phyloP scores from a whole-genome alignment of 1,284 basidiomycete species.

The Tilletia horrida region DNA sequence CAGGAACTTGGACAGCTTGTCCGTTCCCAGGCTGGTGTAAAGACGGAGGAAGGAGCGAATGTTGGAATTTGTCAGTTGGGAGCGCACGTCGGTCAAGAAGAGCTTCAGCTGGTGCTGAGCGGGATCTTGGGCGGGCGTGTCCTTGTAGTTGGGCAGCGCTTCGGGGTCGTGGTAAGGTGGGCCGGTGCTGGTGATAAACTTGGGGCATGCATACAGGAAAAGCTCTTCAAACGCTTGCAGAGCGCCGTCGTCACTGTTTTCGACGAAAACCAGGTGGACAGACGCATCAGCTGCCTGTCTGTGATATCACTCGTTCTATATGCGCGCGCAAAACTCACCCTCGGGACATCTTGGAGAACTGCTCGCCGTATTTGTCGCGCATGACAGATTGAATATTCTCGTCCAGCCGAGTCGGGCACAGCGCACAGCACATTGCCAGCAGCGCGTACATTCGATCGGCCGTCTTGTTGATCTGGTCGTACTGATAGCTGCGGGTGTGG shows the following conservation, averaged over 20 bases:
- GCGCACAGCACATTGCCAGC: conserved; percentile 84
- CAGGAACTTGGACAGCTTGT: conserved; percentile 85
- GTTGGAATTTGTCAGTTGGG: conserved; percentile 75
- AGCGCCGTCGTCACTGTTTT: conserved; percentile 60
- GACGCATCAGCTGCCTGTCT: neutral
- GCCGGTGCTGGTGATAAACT: conserved; percentile 84
- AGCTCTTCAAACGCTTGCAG: conserved; percentile 86
- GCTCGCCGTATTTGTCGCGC: conserved; percentile 88
- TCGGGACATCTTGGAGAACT: conserved; percentile 75
- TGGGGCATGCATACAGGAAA: conserved; percentile 89
- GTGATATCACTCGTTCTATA: neutral
- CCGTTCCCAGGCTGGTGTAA: conserved; percentile 87
- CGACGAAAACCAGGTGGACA: neutral
- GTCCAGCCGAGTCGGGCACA: conserved; percentile 81
- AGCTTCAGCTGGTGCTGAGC: conserved; percentile 77
- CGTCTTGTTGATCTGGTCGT: conserved; percentile 96
- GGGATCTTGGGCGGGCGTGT: conserved; percentile 64
- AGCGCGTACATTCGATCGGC: conserved; percentile 97
- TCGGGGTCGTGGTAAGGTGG: conserved; percentile 83
- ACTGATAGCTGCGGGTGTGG: conserved; percentile 92
- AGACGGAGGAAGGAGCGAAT: conserved; percentile 88
- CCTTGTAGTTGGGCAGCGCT: conserved; percentile 63
- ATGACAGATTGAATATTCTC: conserved; percentile 91
- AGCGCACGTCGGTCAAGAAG: conserved; percentile 75
- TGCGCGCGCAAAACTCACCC: conserved; percentile 57